Evolutionary conservation across 495 filamentous ascomycete species (phyloP).

Genomic region (Cetradonia linearis): DNA sequence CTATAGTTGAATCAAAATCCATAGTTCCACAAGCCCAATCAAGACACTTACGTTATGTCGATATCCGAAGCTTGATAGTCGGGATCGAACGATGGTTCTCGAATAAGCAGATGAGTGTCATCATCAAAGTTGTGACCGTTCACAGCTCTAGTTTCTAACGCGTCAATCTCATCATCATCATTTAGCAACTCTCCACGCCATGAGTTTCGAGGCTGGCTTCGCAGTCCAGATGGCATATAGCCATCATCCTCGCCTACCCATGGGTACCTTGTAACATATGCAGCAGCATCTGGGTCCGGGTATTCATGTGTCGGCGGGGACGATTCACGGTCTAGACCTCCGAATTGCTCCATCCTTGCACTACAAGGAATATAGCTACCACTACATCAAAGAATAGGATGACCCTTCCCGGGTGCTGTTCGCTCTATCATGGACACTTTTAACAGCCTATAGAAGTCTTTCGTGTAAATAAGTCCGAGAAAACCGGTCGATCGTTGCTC

Average conservation of each 20-base stretch:
- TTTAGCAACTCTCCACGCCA: not conserved
- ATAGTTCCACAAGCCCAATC: not conserved
- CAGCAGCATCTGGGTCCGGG: conserved; percentile 21
- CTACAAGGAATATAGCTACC: not conserved
- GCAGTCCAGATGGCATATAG: conserved; percentile 8
- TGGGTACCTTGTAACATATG: conserved; percentile 15
- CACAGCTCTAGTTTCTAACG: not conserved
- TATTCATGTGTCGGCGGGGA: conserved; percentile 12
- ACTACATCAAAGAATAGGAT: not conserved
- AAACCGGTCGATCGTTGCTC: not conserved
- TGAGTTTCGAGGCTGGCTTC: not conserved
- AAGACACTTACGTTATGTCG: conserved; percentile 9
- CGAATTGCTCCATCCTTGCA: not conserved
- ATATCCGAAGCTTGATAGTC: conserved; percentile 17
- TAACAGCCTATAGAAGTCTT: no score
- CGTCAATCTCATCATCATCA: not conserved
- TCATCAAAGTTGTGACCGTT: not conserved
- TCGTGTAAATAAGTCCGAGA: not conserved
- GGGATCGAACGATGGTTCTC: conserved; percentile 14
- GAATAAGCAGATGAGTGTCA: not conserved
- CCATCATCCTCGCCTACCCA: conserved; percentile 14
- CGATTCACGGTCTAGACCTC: not conserved
- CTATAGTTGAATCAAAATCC: conserved; percentile 9
- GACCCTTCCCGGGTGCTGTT: not conserved
- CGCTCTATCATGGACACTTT: not conserved